Percentiles rank a stretch among this genome's conserved stretches.
Conservation (phyloP, 2,329 filamentous ascomycete species). For the Cercospora beticola region DNA sequence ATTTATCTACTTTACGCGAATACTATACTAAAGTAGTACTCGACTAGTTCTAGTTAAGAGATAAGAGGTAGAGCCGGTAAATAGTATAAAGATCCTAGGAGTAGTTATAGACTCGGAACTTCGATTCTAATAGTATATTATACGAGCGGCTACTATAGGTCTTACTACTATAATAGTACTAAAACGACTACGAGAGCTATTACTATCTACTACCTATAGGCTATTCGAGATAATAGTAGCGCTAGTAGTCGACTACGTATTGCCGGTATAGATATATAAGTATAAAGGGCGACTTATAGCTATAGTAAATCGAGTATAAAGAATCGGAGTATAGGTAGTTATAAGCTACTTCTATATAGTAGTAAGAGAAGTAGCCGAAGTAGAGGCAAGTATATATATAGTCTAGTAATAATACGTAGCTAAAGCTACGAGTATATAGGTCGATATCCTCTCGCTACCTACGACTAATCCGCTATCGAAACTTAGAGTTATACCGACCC, state of each 20-base stretch:
- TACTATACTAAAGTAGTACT: too few species aligned
- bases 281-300: background rate
- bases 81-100: too few species aligned
- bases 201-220: background rate
- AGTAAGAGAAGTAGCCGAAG: too few species aligned
- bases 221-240: background rate
- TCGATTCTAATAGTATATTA: too few species aligned
- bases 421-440: background rate
- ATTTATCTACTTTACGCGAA: too few species aligned
- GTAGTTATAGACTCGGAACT: too few species aligned
- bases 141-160: too few species aligned
- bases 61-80: too few species aligned
- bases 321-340: too few species aligned
- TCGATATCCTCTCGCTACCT: background rate
- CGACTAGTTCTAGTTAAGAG: too few species aligned
- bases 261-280: background rate
- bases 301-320: background rate
- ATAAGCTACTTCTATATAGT: too few species aligned
- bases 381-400: background rate
- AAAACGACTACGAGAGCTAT: slow-evolving; percentile 7
- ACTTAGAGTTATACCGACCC: background rate
- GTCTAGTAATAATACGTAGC: background rate
- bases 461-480: background rate
- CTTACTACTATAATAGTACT: slow-evolving; percentile 7
- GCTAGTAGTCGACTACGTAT: background rate